Percentiles rank a stretch among this genome's conserved stretches.
phyloP scores from a whole-genome alignment of 1,284 basidiomycete species.

The Melampsora allii-populina region DNA sequence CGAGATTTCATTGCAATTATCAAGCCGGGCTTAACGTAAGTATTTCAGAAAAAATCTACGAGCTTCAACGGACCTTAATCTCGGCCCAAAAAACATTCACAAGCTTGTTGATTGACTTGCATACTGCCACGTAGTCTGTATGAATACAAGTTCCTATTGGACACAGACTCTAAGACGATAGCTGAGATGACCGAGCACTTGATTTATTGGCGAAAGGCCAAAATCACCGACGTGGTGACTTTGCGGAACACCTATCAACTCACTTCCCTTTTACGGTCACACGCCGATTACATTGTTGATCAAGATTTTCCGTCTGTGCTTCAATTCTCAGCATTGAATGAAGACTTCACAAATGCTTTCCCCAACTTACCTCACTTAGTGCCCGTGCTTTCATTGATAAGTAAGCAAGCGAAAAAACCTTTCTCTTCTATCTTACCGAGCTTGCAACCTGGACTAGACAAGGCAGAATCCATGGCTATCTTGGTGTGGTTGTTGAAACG shows the following conservation, averaged over 20 bases:
- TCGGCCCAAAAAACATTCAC: not conserved
- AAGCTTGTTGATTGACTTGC: not conserved
- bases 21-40: constrained; percentile 39
- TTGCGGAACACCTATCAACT: constrained; percentile 40
- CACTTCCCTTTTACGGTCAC: not conserved
- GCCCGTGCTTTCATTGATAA: constrained; percentile 29
- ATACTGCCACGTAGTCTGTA: constrained; percentile 9
- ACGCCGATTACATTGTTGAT: not conserved
- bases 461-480: constrained; percentile 29
- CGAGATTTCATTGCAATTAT: constrained; percentile 39
- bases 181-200: constrained; percentile 41
- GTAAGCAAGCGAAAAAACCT: constrained; percentile 20
- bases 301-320: constrained; percentile 3
- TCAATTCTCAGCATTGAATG: constrained; percentile 7
- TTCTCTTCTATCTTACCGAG: constrained; percentile 29
- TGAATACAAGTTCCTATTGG: constrained; percentile 39
- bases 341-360: constrained; percentile 29
- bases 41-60: not conserved
- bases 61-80: too few relatives aligned
- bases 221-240: constrained; percentile 30
- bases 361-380: constrained; percentile 34
- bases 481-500: constrained; percentile 37
- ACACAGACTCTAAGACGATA: constrained; percentile 32
- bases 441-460: constrained; percentile 21
- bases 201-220: constrained; percentile 42